phyloP scores from a whole-genome alignment of 1,284 basidiomycete species.

The Malassezia equina region DNA sequence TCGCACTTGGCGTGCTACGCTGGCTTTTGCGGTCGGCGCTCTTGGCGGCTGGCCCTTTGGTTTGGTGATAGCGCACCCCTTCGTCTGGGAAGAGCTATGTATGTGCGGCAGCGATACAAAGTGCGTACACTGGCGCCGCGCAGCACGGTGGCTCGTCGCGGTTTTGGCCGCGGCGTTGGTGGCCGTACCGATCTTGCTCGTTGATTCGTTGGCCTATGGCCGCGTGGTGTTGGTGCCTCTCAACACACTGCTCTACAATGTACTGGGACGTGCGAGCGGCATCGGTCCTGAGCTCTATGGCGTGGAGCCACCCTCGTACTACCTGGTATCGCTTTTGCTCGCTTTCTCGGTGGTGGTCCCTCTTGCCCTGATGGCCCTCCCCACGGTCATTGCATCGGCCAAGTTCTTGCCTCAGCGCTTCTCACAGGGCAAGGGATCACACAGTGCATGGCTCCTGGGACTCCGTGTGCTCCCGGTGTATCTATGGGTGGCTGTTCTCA shows the following conservation, averaged over 20 bases:
- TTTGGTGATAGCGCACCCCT: constrained; percentile 72
- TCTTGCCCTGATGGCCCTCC: constrained; percentile 56
- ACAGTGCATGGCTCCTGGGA: constrained; percentile 53
- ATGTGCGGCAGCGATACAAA: constrained; percentile 55
- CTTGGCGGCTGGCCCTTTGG: constrained; percentile 95
- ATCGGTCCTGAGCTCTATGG: constrained; percentile 82
- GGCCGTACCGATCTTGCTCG: constrained; percentile 50
- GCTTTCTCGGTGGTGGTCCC: constrained; percentile 84
- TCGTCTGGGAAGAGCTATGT: constrained; percentile 81
- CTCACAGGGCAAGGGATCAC: constrained; percentile 1
- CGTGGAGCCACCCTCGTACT: constrained; percentile 63
- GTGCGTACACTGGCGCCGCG: constrained; percentile 50
- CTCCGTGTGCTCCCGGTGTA: constrained; percentile 75
- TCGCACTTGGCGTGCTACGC: constrained; percentile 54
- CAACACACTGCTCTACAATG: constrained; percentile 89
- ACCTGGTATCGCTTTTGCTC: constrained; percentile 56
- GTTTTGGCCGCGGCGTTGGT: constrained; percentile 59
- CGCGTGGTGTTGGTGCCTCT: constrained; percentile 68
- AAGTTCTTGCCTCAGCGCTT: constrained; percentile 67
- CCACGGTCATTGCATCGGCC: constrained; percentile 68
- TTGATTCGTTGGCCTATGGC: constrained; percentile 79
- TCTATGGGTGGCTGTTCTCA: constrained; percentile 72
- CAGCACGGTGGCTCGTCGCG: constrained; percentile 57
- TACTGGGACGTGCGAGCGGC: constrained; percentile 59
- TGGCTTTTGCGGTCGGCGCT: constrained; percentile 69